phyloP scores from a whole-genome alignment of 1,139 yeast species.

The Pichiaceae sp. region DNA sequence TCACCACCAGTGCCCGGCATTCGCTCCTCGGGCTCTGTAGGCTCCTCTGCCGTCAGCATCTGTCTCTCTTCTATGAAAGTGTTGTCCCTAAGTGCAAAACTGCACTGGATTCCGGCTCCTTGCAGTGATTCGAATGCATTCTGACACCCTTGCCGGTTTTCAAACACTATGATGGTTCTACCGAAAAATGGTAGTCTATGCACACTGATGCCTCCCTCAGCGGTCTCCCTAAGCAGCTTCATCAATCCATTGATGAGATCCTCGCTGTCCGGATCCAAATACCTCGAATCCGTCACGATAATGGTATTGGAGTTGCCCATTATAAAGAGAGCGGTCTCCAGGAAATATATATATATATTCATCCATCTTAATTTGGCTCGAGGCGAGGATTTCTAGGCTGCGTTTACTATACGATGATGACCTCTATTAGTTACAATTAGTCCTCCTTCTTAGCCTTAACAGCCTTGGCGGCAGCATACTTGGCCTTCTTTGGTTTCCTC shows the following conservation, averaged over 20 bases:
- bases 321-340: background rate
- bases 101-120: slow-evolving; percentile 13
- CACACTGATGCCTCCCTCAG: slow-evolving; percentile 15
- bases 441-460: slow-evolving; percentile 4
- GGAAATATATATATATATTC: background rate
- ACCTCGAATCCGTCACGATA: slow-evolving; percentile 18
- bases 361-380: slow-evolving; percentile 5
- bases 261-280: slow-evolving; percentile 14
- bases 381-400: too few relatives aligned
- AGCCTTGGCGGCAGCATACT: background rate
- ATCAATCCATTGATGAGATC: slow-evolving; percentile 16
- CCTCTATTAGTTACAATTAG: background rate
- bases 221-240: slow-evolving; percentile 11
- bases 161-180: slow-evolving; percentile 23
- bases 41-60: slow-evolving; percentile 2
- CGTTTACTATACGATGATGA: slow-evolving; percentile 1
- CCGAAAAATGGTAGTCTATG: slow-evolving; percentile 20
- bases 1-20: slow-evolving; percentile 3
- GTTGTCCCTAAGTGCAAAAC: slow-evolving; percentile 17
- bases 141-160: slow-evolving; percentile 11
- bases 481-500: background rate
- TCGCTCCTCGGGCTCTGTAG: slow-evolving; percentile 4
- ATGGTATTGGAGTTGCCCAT: slow-evolving; percentile 19
- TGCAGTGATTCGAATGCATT: slow-evolving; percentile 12
- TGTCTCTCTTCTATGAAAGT: background rate